Percentiles rank a stretch among this genome's conserved stretches.
Conservation (phyloP, 2,329 filamentous ascomycete genomes). For the Cladosporium phlei region DNA sequence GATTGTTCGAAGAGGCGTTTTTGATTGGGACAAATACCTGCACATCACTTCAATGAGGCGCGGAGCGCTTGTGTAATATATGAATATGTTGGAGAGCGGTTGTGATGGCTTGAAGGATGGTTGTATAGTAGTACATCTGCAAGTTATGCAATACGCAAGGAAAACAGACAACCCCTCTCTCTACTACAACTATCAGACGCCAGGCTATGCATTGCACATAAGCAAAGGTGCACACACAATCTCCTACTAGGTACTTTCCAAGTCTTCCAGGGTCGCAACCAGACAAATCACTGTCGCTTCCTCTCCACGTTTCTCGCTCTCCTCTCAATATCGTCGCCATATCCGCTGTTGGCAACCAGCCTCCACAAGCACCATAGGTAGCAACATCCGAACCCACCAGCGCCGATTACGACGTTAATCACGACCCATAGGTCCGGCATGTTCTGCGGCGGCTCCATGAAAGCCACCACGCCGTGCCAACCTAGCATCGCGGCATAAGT, state of each 20-base stretch:
- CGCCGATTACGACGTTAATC: conserved; percentile 79
- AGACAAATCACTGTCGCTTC: conserved; percentile 35
- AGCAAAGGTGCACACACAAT: no score
- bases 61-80: neutral
- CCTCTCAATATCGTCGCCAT: conserved; percentile 15
- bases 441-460: conserved; percentile 60
- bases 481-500: conserved; percentile 73
- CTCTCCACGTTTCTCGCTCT: conserved; percentile 26
- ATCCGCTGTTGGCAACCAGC: conserved; percentile 53
- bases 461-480: conserved; percentile 76
- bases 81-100: no score
- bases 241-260: no score
- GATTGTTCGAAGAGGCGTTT: neutral
- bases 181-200: no score
- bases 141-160: no score
- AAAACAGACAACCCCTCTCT: no score
- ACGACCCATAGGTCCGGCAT: conserved; percentile 97
- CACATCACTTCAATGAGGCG: no score
- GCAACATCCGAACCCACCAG: conserved; percentile 76
- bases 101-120: no score
- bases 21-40: no score
- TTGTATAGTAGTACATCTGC: conserved; percentile 6
- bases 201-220: no score
- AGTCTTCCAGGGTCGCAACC: no score
- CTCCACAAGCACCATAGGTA: conserved; percentile 88